Base-by-base conservation (phyloP, 129 eudicot genomes). In the Calendula officinalis region DNA sequence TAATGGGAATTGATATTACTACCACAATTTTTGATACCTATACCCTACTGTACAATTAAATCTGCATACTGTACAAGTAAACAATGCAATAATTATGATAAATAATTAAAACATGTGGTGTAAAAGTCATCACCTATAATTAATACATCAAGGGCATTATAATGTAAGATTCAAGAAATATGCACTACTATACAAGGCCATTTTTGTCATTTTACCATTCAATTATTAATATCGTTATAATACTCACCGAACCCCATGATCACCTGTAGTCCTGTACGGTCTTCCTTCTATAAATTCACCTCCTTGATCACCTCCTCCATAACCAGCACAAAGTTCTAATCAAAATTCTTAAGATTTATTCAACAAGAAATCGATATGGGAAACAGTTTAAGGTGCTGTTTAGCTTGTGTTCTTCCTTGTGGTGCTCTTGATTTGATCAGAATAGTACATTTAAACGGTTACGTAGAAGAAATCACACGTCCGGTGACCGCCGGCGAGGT, bases 331-430 rank as follows among this genome's bases (percentile, higher is more conserved):
- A n/a, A 34, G 48, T 48, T 38, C 17, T 22, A 46, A 11, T 39
- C 45, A 53, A 27, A 43, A 15, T 55, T 17, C 51, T 54, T 55
- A 44, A 57, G 60, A 33, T 47, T 46, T 32, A 9, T 54, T 40
- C 49, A 59, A 22, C 14, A 3, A 13, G 16, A 65, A 15, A 52
- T 71, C 70, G 37, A 55, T 34, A 83, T 87, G 98, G 91, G 91
- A 1, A 91, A 91, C 73, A 85, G 90, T 64, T 46, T 91, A 69
- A 79, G 98, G 71, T 87, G 98, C 56, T 87, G 96, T 77, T 84
- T 91, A 70, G 94, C 98, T 6, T 91, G 98, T 75, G 84, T 91
- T 47, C 94, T 91, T 70, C 98, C 98, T 0, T 91, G 96, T 34
- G 98, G 98, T 35, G 98, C 98, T 15, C 67, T 91, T 14, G 98